Conservation (phyloP, 129 eudicot species). For the Daucus carota region DH1_v3.0 NC_030384.2:35755001-35755500, state of each 20-base stretch:
- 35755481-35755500: neutral
- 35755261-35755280: constrained; percentile 93
- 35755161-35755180: neutral
- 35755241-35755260: constrained; percentile 21
- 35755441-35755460: neutral
- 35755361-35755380: neutral
- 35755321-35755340: constrained; percentile 46
- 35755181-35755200: neutral
- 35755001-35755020: no score
- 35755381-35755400: constrained; percentile 8
- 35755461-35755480: neutral
- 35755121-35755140: neutral
- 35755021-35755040: neutral
- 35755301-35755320: constrained; percentile 83
- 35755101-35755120: neutral
- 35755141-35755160: neutral
- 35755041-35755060: neutral
- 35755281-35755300: constrained; percentile 81
- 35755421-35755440: neutral
- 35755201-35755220: neutral
- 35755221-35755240: constrained; percentile 2
- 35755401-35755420: neutral
- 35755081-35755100: neutral
- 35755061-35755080: neutral
- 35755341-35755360: constrained; percentile 38